These are phyloP conservation scores for Brassica cretica DNA, from an alignment of 345 rosid species.

Conservation along the genomic window DNA sequence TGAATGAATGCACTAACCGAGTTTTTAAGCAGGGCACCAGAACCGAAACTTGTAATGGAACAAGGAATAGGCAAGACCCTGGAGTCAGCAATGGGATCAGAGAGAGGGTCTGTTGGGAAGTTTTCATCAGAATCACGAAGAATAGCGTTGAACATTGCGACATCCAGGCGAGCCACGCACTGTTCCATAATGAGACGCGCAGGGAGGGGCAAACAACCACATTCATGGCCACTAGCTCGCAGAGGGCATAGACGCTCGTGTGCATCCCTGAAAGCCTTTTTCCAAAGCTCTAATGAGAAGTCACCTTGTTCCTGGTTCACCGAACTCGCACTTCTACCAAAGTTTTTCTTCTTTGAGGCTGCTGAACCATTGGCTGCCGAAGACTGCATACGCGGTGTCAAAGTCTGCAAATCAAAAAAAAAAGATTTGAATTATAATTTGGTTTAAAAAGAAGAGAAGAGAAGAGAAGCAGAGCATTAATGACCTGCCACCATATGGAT, in stretches of 20 bases:
- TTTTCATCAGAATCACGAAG: conserved; percentile 87
- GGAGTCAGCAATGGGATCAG: conserved; percentile 80
- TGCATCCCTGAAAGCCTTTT: conserved; percentile 87
- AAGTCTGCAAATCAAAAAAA: conserved; percentile 56
- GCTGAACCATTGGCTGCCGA: conserved; percentile 48
- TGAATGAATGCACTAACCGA: conserved; percentile 43
- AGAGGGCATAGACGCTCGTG: conserved; percentile 93
- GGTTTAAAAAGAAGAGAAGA: neutral
- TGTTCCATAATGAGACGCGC: conserved; percentile 95
- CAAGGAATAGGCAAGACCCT: conserved; percentile 85
- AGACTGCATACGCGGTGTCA: conserved; percentile 92
- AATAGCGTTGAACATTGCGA: conserved; percentile 96
- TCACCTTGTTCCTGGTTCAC: conserved; percentile 61
- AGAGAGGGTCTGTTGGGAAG: conserved; percentile 89
- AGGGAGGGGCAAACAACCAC: conserved; percentile 79
- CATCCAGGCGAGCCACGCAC: conserved; percentile 88
- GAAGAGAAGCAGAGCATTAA: neutral
- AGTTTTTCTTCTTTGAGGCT: conserved; percentile 50
- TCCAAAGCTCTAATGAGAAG: conserved; percentile 80
- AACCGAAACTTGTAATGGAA: conserved; percentile 79
- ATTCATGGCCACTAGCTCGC: conserved; percentile 84
- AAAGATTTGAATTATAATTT: neutral
- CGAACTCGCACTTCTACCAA: conserved; percentile 44
- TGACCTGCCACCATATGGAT: conserved; percentile 99
- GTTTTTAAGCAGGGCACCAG: conserved; percentile 88